Percentiles rank a stretch among this genome's conserved stretches.
phyloP scores from a whole-genome alignment of 768 basidiomycete species.

The Kwoniella europaea region DNA sequence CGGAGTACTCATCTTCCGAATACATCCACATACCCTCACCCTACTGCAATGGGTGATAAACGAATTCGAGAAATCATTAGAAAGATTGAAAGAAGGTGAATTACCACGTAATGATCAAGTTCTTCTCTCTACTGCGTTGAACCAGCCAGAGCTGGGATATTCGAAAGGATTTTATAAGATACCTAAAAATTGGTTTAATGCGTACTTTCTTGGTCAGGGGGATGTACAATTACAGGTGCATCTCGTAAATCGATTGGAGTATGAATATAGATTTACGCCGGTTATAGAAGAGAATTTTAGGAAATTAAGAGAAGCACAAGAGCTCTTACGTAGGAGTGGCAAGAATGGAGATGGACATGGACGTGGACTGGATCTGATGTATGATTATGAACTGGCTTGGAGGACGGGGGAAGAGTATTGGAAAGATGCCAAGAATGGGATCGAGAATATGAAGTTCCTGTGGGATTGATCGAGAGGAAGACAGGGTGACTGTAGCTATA shows the following conservation, averaged over 20 bases:
- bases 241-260: conserved; percentile 18
- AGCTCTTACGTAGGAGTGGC: neutral
- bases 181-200: conserved; percentile 26
- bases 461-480: conserved; percentile 14
- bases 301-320: conserved; percentile 5
- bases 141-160: neutral
- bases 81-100: neutral
- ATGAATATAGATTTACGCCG: conserved; percentile 4
- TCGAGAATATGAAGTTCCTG: conserved; percentile 21
- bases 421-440: conserved; percentile 16
- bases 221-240: conserved; percentile 25
- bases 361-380: conserved; percentile 10
- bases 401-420: conserved; percentile 16
- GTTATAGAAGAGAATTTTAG: conserved; percentile 9
- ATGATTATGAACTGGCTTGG: neutral
- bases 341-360: neutral
- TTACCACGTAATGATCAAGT: neutral
- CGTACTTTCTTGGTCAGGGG: conserved; percentile 11
- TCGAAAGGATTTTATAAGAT: conserved; percentile 25
- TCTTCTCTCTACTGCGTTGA: conserved; percentile 2
- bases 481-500: too few relatives aligned
- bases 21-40: conserved; percentile 9
- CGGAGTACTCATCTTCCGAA: conserved; percentile 24
- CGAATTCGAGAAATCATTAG: neutral
- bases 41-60: conserved; percentile 18